A percentile compares a stretch with the other conserved stretches of the same genome.
phyloP scores from a whole-genome alignment of 169 alveolate genomes.

The Eimeria praecox region DNA sequence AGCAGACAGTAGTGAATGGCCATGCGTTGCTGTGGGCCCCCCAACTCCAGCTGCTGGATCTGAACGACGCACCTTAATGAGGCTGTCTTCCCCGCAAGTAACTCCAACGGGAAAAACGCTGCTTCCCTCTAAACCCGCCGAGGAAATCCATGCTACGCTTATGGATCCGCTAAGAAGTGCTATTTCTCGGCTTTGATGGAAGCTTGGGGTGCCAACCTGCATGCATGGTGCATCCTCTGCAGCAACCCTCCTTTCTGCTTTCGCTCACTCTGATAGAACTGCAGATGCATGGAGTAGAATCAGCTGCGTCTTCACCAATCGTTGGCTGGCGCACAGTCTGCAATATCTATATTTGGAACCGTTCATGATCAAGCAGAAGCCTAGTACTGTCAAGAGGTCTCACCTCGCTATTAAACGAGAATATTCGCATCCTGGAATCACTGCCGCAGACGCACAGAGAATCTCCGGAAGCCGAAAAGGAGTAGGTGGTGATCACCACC shows the following conservation, averaged over 20 bases:
- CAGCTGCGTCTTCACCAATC: background rate
- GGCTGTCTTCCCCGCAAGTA: constrained; percentile 59
- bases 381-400: background rate
- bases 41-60: background rate
- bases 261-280: background rate
- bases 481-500: constrained; percentile 53
- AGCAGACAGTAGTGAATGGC: background rate
- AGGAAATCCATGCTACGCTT: constrained; percentile 60
- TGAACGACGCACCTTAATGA: constrained; percentile 18
- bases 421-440: constrained; percentile 72
- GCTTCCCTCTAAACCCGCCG: background rate
- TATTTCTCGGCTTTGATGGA: constrained; percentile 53
- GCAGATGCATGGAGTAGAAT: background rate
- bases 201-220: constrained; percentile 25
- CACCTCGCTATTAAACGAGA: constrained; percentile 35
- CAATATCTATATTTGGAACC: background rate
- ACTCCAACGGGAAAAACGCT: constrained; percentile 10
- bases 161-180: constrained; percentile 79
- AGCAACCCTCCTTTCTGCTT: background rate
- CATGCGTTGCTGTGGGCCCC: background rate
- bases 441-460: constrained; percentile 73
- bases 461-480: constrained; percentile 49
- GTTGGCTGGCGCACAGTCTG: background rate
- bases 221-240: background rate
- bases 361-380: background rate